These are phyloP conservation scores for Peniophora sp. DNA, from an alignment of 1,284 basidiomycete genomes.

Conservation along the genomic window DNA sequence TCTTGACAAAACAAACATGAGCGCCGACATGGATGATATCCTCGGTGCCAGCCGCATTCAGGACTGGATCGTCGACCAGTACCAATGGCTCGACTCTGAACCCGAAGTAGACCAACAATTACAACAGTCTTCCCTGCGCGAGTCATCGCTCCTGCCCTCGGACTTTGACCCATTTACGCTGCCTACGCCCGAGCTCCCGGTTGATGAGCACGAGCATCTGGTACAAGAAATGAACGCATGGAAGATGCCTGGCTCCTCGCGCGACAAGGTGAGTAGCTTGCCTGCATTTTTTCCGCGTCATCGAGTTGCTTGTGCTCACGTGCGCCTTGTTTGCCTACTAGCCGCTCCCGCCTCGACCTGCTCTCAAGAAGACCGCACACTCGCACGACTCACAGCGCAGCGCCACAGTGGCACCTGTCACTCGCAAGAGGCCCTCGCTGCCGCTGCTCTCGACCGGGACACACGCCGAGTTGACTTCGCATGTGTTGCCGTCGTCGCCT, in stretches of 20 bases:
- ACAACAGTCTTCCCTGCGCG: constrained; percentile 11
- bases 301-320: constrained; percentile 1
- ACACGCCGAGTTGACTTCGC: neutral
- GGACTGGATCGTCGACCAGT: constrained; percentile 14
- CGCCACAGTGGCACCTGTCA: neutral
- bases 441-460: neutral
- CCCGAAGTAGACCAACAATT: constrained; percentile 8
- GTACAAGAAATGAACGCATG: constrained; percentile 13
- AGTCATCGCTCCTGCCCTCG: constrained; percentile 12
- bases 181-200: constrained; percentile 4
- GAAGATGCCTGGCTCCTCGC: constrained; percentile 9
- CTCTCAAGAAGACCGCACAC: neutral
- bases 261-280: constrained; percentile 9
- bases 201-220: constrained; percentile 10
- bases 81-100: constrained; percentile 4
- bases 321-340: constrained; percentile 1
- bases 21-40: neutral
- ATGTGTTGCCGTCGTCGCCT: constrained; percentile 11
- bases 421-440: neutral
- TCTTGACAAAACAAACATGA: too few species aligned
- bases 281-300: constrained; percentile 1
- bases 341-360: constrained; percentile 4
- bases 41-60: constrained; percentile 9
- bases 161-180: constrained; percentile 6
- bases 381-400: neutral